phyloP scores from a whole-genome alignment of 176 grass and related monocot species.

The Metroxylon sagu region DNA sequence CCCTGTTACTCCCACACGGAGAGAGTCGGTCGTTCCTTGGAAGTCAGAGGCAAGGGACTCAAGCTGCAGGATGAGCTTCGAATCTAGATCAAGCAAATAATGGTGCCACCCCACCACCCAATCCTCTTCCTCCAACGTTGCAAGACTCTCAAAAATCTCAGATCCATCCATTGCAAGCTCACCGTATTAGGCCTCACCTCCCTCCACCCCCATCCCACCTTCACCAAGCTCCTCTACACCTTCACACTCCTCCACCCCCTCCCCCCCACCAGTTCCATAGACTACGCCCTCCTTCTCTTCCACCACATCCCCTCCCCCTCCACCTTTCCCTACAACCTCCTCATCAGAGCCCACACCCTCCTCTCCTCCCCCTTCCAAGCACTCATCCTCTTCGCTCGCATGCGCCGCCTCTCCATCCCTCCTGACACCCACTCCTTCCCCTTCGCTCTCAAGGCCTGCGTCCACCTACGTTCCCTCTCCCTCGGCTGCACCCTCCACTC shows the following conservation, averaged over 20 bases:
- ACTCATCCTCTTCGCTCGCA: slow-evolving; percentile 35
- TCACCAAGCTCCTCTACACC: slow-evolving; percentile 11
- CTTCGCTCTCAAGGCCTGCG: slow-evolving; percentile 38
- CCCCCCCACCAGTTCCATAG: slow-evolving; percentile 24
- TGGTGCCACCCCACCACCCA: neutral
- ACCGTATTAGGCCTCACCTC: neutral
- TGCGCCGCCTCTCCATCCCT: slow-evolving; percentile 2
- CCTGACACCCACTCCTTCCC: slow-evolving; percentile 29
- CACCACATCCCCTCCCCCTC: neutral
- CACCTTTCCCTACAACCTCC: neutral
- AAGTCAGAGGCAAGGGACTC: too few species aligned
- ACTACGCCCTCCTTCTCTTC: slow-evolving; percentile 27
- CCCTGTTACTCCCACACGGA: too few species aligned
- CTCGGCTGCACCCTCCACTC: slow-evolving; percentile 23
- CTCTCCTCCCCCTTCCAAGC: slow-evolving; percentile 15
- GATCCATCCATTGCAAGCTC: slow-evolving; percentile 1
- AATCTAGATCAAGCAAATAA: too few species aligned
- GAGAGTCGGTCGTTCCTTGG: too few species aligned
- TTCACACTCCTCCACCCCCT: slow-evolving; percentile 20
- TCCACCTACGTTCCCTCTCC: slow-evolving; percentile 8
- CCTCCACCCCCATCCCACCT: neutral
- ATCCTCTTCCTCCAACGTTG: neutral
- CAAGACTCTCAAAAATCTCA: neutral
- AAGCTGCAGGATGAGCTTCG: too few species aligned
- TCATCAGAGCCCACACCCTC: slow-evolving; percentile 4